Evolutionary conservation across 306 rosid genomes (phyloP).

Genomic region (Quercus bicolor): DNA sequence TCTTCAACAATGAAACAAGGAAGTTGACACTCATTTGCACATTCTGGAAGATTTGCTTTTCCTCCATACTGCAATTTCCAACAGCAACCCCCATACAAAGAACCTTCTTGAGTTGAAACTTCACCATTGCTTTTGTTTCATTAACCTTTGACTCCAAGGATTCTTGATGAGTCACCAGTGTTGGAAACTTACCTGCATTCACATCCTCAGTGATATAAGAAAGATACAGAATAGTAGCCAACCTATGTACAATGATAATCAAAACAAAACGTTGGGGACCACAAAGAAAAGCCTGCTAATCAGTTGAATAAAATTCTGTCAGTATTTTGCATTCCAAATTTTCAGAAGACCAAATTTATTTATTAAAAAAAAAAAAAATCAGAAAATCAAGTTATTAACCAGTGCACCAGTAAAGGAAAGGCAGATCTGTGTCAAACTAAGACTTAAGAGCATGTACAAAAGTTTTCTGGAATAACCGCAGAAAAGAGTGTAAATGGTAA

Average conservation of each 20-base stretch:
- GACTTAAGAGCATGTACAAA: background rate
- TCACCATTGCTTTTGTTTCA: constrained; percentile 79
- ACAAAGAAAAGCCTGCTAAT: background rate
- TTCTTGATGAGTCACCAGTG: constrained; percentile 80
- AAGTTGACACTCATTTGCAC: constrained; percentile 80
- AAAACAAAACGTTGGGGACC: background rate
- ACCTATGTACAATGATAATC: background rate
- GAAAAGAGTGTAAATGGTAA: background rate
- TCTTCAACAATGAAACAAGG: constrained; percentile 78
- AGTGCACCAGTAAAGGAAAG: background rate
- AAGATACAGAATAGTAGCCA: background rate
- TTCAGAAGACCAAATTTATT: background rate
- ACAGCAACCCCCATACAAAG: constrained; percentile 93
- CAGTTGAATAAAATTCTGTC: background rate
- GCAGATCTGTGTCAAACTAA: background rate
- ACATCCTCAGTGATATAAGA: background rate
- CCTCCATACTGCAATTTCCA: constrained; percentile 82
- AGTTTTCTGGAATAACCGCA: background rate
- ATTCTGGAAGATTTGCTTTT: constrained; percentile 84
- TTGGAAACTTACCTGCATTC: constrained; percentile 73
- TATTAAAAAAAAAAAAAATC: no score
- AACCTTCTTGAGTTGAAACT: constrained; percentile 88
- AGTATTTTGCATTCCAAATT: background rate
- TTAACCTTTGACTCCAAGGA: constrained; percentile 76
- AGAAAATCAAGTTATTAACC: background rate